These are phyloP conservation scores for Colletotrichum neosansevieriae DNA, from an alignment of 2,329 filamentous ascomycete genomes.

Conservation along the genomic window DNA sequence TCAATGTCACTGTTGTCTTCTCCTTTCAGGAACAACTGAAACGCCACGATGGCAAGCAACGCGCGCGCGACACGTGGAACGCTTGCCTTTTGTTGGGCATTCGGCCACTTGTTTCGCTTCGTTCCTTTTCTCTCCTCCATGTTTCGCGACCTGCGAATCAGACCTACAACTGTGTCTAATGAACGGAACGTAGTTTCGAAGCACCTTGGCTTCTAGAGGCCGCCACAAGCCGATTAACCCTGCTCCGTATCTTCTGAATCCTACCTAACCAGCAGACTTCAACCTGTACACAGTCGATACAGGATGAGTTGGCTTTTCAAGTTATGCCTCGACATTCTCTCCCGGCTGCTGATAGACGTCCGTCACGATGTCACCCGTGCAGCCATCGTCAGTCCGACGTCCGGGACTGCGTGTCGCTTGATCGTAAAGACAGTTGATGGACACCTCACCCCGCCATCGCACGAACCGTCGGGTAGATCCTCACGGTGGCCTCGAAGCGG, in stretches of 20 bases:
- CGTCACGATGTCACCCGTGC: conserved; percentile 27
- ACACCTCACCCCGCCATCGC: conserved; percentile 24
- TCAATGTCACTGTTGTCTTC: conserved; percentile 1
- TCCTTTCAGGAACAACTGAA: conserved; percentile 22
- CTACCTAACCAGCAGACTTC: background rate
- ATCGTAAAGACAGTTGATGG: conserved; percentile 4
- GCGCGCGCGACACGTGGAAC: conserved; percentile 9
- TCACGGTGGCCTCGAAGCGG: conserved; percentile 7
- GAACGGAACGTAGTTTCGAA: background rate
- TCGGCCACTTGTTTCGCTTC: conserved; percentile 8
- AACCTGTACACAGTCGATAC: background rate
- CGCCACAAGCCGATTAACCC: conserved; percentile 9
- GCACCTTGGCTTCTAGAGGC: background rate
- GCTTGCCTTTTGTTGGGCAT: conserved; percentile 3
- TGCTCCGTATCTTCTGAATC: background rate
- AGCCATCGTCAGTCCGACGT: conserved; percentile 17
- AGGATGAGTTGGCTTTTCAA: conserved; percentile 16
- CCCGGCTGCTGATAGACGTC: conserved; percentile 12
- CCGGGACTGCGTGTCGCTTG: background rate
- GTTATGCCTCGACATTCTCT: background rate
- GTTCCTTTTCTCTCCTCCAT: conserved; percentile 5
- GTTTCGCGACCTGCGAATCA: background rate
- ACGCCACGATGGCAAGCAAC: conserved; percentile 27
- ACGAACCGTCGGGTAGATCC: conserved; percentile 24
- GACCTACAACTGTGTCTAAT: background rate